phyloP scores from a whole-genome alignment of 2,329 filamentous ascomycete genomes.

The Exserohilum rostratum region DNA sequence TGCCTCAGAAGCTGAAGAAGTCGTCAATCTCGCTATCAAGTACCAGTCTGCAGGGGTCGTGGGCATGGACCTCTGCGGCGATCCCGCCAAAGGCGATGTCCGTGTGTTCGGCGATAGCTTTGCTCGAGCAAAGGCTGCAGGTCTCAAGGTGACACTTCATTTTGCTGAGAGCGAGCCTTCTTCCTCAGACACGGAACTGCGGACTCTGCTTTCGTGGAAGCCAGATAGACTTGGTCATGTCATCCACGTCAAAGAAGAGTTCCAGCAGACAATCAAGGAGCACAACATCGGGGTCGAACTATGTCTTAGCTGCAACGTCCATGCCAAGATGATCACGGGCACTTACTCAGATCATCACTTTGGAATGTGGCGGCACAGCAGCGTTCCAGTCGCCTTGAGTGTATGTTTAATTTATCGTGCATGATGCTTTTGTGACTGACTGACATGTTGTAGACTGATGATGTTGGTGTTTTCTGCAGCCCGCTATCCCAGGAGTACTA shows the following conservation, averaged over 20 bases:
- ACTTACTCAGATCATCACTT: conserved; percentile 76
- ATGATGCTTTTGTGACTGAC: conserved; percentile 9
- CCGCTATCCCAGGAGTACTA: conserved; percentile 77
- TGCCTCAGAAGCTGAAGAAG: conserved; percentile 63
- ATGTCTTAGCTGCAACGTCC: conserved; percentile 81
- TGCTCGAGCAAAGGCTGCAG: conserved; percentile 58
- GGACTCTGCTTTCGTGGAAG: conserved; percentile 66
- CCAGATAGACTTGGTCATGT: conserved; percentile 79
- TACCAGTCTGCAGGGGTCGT: conserved; percentile 66
- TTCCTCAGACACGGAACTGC: conserved; percentile 65
- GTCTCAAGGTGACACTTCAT: conserved; percentile 73
- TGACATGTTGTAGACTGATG: conserved; percentile 68
- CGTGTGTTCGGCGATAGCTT: conserved; percentile 66
- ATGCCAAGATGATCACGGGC: conserved; percentile 72
- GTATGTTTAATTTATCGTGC: conserved; percentile 59
- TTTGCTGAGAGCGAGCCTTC: conserved; percentile 73
- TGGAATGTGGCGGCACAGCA: conserved; percentile 69
- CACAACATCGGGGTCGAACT: conserved; percentile 71
- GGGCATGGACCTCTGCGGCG: conserved; percentile 78
- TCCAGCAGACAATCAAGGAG: conserved; percentile 62
- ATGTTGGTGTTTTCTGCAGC: conserved; percentile 82
- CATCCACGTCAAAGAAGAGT: conserved; percentile 69
- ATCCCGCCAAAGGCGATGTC: conserved; percentile 69
- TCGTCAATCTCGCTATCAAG: conserved; percentile 67
- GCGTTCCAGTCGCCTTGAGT: conserved; percentile 65